Evolutionary conservation across 768 basidiomycete species (phyloP), one percentile per base, ranked within the genome.

Genomic region (Leccinum subgranulosum): DNA sequence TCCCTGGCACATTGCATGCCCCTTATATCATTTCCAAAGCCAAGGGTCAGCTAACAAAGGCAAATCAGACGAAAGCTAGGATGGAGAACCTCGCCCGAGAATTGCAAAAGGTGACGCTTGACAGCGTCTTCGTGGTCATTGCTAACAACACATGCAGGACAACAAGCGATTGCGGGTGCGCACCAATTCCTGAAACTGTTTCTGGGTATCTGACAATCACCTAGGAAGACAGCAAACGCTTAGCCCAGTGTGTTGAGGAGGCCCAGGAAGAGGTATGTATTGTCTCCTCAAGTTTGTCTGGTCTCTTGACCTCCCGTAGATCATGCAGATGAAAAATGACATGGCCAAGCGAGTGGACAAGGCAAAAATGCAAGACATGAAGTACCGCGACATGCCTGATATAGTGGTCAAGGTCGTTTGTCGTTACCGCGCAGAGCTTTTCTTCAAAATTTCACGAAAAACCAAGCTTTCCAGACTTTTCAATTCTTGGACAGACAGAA

Each of bases 391-490:
- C 72, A 85, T 84, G 79, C 89, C 90, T n/a, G 90, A 94, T 68
- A 90, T 94, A 58, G 87, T 93, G 52, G 85, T 94, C 74, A 93
- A 92, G 70, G 90, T 94, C 62, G 78, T 88, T 51, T 94, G 92
- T 73, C 87, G 88, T 64, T 93, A 93, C 69, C 88, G 92, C 47
- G 90, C 92, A 4, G 92, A 94, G 66, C 80, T 94, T 43, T 92
- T 90, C 77, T 94, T 94, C 83, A 94, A 92, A 73, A 91, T 94
- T 62, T 90, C 90, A 9, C 87, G 92, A 70, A 93, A 93, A 74
- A 92, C 90, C 27, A 93, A 92, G 69, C 78, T 94, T 33, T 85
- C 86, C 55, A 81, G 88, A 55, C 78, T 94, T 55, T 92, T 94
- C 72, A 87, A 85, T 64, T 88, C 91, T 29, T 94, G 92, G 91